These are phyloP conservation scores for Teratosphaeria epicoccoides DNA, from an alignment of 2,329 filamentous ascomycete species.

Conservation along the genomic window DNA sequence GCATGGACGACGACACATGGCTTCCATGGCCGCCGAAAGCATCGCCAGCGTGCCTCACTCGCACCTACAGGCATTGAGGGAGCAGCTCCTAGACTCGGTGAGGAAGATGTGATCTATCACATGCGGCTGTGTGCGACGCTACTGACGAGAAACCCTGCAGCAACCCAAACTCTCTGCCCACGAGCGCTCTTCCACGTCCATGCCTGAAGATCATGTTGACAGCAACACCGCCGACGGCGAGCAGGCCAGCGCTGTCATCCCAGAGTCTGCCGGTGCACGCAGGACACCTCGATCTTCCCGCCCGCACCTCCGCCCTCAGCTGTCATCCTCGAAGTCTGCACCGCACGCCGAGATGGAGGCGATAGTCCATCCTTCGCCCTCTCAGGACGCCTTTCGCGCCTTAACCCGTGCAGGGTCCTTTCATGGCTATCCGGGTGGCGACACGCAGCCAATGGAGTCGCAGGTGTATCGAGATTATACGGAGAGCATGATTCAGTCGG, in stretches of 20 bases:
- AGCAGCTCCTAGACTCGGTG: slow-evolving; percentile 8
- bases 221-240: neutral
- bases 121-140: neutral
- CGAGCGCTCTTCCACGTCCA: neutral
- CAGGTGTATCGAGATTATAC: slow-evolving; percentile 35
- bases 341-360: slow-evolving; percentile 15
- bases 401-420: slow-evolving; percentile 26
- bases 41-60: slow-evolving; percentile 14
- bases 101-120: neutral
- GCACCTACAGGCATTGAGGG: slow-evolving; percentile 10
- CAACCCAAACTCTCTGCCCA: slow-evolving; percentile 10
- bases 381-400: slow-evolving; percentile 9
- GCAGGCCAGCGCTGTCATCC: slow-evolving; percentile 7
- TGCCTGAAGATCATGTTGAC: slow-evolving; percentile 1
- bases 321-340: slow-evolving; percentile 13
- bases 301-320: slow-evolving; percentile 6
- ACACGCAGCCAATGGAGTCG: slow-evolving; percentile 38
- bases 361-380: slow-evolving; percentile 10
- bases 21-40: slow-evolving; percentile 13
- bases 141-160: slow-evolving; percentile 23
- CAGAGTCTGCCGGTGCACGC: slow-evolving; percentile 11
- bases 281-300: slow-evolving; percentile 7
- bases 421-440: slow-evolving; percentile 28
- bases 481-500: slow-evolving; percentile 22
- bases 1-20: neutral